Evolutionary conservation across 2,329 filamentous ascomycete genomes (phyloP), one percentile per base, ranked within the genome.

Genomic region (Sarocladium oryzae): DNA sequence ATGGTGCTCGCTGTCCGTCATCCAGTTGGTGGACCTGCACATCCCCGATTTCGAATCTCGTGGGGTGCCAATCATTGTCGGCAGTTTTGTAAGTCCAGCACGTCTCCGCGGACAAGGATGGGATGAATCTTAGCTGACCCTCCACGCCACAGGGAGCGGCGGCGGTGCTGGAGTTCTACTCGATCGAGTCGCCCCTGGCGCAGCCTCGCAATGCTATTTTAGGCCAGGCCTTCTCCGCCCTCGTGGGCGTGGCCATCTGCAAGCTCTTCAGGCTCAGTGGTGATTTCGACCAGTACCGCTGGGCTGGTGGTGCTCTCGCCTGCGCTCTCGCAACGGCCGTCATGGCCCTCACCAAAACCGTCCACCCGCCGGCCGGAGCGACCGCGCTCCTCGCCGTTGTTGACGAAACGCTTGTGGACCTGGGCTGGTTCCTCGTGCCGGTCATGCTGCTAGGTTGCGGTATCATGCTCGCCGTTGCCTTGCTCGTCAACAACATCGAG

Each of bases 331-430:
- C 85, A 0, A 86, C 80, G 1, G 70, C 76, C 1, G 53, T 81
- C 52, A 90, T 89, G 86, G 76, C 75, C 0, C 59, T 88, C 20
- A 89, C 85, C 2, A 84, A 84, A 50, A 89, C 85, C 0, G 74
- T 87, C 0, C 85, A 90, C 57, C 86, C 86, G 0, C 87, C 86
- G 0, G 86, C 85, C 0, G 86, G 87, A 4, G 86, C 86, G 8
- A 90, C 86, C 1, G 86, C 85, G 0, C 67, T 91, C 1, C 68
- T 90, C 23, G 84, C 85, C 0, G 82, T 85, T 0, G 73, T 82
- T 1, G 79, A 83, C 53, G 68, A 75, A 2, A 68, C 71, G 1
- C 69, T 82, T 1, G 70, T 74, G 9, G 57, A 60, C 0, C 64
- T 89, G 10, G 85, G 85, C n/a, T 90, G 86, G 87, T 80, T 76